Base-by-base conservation (phyloP, 2,329 filamentous ascomycete genomes). In the Alternaria rosae region DNA sequence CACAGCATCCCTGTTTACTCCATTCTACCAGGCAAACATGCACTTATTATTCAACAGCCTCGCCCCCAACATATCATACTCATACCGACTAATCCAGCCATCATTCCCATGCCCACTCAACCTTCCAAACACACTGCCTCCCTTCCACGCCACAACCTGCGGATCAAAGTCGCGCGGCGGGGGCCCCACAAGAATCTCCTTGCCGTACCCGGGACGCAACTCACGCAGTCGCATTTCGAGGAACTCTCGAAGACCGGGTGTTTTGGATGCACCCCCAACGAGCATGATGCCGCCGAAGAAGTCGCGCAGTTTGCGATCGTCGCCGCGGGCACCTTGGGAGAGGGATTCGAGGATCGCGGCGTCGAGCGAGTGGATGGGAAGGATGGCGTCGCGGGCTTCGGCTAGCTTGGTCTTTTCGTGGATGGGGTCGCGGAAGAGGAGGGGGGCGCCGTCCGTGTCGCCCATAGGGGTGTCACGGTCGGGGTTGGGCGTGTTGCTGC, bases 111-210 rank as follows among this genome's bases (percentile, higher is more conserved):
- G 94, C 47, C 83, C 84, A 62, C 89, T 87, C 70, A 98, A 82
- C 82, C 97, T 93, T 3, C 93, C 94, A 83, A 97, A 99, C 15
- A 99, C 94, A 76, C 93, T 97, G 1, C 92, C 95, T 5, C 95
- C 95, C 85, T 99, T 99, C 95, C 95, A 99, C 9, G 91, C 90
- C 55, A 98, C 91, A n/a, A 98, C 94, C 80, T 97, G 93, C 62
- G 95, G 93, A 80, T 99, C 95, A 83, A 99, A 91, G 72, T 99
- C 95, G 72, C 94, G 86, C 0, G 95, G 95, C n/a, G 89, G 88
- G 20, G 86, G 84, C 1, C 87, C 88, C 23, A 91, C 87, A 64
- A 90, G 83, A 58, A 91, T 88, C 68, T 89, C 85, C 85, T 95
- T 89, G 6, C 83, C 82, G 66, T 86, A 87, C n/a, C 82, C 84